Base-by-base conservation (phyloP, 805 yeast genomes). In the Lipomyces lipofer region DNA sequence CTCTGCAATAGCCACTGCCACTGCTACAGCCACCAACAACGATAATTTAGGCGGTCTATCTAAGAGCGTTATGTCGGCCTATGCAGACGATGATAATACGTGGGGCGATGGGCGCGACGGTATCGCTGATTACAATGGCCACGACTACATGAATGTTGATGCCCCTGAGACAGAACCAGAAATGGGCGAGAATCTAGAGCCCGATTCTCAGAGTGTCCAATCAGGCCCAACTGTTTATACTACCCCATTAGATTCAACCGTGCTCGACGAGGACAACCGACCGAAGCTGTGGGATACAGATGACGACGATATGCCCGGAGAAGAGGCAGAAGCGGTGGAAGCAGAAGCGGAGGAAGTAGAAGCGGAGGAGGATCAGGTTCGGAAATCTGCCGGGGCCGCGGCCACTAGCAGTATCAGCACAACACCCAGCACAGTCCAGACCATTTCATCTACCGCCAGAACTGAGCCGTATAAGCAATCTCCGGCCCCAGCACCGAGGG, bases 241-340 rank as follows among this genome's bases (percentile, higher is more conserved):
- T n/a, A 1, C 32, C n/a, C 24, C 33, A 13, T 25, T 10, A 8
- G 46, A 30, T 22, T 46, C 44, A 4, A 13, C n/a, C n/a, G n/a
- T 25, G 27, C 24, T 33, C 8, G 51, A 51, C 24, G 47, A 50
- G n/a, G 56, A 54, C 44, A 40, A 32, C 32, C 52, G 61, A 19
- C 56, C 61, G 9, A 21, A 19, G 15, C 46, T 57, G 32, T 57
- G 46, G 49, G 59, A 50, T 10, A 28, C 53, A 3, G 56, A 58
- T 22, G 53, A 54, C 36, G 59, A 54, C 40, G 40, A 36, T 17
- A 36, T 36, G 19, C 40, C 40, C 25, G 40, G 12, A 2, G 40
- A 3, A n/a, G n/a, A n/a, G n/a, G n/a, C n/a, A n/a, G n/a, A n/a
- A n/a, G n/a, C n/a, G n/a, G n/a, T n/a, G 13, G 54, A 30, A 5